These are phyloP conservation scores for Boletus rubescentipes DNA, from an alignment of 768 basidiomycete species.

Conservation along the genomic window DNA sequence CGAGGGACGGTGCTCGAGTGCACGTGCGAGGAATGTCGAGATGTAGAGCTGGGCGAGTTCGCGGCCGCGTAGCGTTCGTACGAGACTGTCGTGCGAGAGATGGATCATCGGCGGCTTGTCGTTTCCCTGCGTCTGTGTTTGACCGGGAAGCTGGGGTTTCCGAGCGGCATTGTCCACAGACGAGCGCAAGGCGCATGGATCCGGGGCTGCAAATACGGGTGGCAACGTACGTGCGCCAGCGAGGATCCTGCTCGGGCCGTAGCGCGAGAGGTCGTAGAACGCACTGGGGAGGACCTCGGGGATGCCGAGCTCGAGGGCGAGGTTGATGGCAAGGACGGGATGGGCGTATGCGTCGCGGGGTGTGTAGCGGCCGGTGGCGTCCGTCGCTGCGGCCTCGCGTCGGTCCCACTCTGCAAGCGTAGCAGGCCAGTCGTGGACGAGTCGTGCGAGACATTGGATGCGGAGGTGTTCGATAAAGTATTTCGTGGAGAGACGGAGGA, in stretches of 20 bases:
- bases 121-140: background rate
- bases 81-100: constrained; percentile 41
- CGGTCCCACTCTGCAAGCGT: constrained; percentile 68
- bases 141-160: background rate
- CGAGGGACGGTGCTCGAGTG: constrained; percentile 55
- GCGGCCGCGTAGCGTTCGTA: constrained; percentile 57
- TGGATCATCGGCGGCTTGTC: constrained; percentile 13
- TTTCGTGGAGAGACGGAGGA: constrained; percentile 72
- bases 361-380: constrained; percentile 49
- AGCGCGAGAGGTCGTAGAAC: constrained; percentile 72
- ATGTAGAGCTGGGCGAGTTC: constrained; percentile 64
- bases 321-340: constrained; percentile 67
- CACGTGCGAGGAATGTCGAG: constrained; percentile 55
- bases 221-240: constrained; percentile 44
- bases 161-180: background rate
- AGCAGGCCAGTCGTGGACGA: constrained; percentile 64
- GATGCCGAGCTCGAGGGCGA: constrained; percentile 64
- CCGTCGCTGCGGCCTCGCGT: constrained; percentile 57
- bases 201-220: constrained; percentile 28
- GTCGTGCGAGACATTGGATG: constrained; percentile 54
- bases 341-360: constrained; percentile 62
- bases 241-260: constrained; percentile 69
- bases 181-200: constrained; percentile 13
- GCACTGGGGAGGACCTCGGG: constrained; percentile 63
- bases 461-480: constrained; percentile 73